Conservation (phyloP, 495 filamentous ascomycete genomes). For the Penicillium samsonianum region DNA sequence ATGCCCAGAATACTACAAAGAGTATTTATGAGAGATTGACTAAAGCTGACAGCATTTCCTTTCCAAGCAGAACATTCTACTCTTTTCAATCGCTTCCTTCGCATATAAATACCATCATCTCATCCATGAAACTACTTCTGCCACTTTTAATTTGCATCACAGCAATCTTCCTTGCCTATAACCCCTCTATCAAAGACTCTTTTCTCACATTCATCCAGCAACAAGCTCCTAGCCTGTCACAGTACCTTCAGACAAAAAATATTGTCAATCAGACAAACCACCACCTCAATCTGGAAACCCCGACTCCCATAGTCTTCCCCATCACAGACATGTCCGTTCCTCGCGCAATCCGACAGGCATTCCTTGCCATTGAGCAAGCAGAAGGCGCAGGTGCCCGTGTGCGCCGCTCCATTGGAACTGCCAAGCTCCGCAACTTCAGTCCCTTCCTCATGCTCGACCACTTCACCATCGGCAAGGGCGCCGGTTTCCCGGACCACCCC, state of each 20-base stretch:
- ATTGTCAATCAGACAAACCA: conserved; percentile 8
- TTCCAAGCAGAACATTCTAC: conserved; percentile 15
- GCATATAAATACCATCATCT: conserved; percentile 38
- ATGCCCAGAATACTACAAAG: neutral
- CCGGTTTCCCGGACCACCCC: conserved; percentile 88
- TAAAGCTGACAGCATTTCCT: conserved; percentile 29
- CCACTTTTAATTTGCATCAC: conserved; percentile 47
- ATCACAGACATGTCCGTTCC: conserved; percentile 64
- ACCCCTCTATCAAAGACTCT: conserved; percentile 24
- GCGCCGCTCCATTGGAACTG: conserved; percentile 83
- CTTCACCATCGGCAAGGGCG: conserved; percentile 76
- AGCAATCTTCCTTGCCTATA: conserved; percentile 39
- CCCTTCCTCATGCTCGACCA: conserved; percentile 99
- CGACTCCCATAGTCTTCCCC: conserved; percentile 20
- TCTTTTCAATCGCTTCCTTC: conserved; percentile 18
- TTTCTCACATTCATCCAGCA: conserved; percentile 21
- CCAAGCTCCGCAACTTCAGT: conserved; percentile 79
- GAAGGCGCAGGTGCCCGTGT: conserved; percentile 91
- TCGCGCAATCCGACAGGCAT: conserved; percentile 74
- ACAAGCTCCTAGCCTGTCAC: conserved; percentile 18
- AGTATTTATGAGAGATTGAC: conserved; percentile 24
- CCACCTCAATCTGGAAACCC: conserved; percentile 8
- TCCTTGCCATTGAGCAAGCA: conserved; percentile 81
- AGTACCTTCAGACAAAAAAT: conserved; percentile 16
- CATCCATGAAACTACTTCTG: conserved; percentile 46